Evolutionary conservation across 495 filamentous ascomycete species (phyloP).

Genomic region (Annulohypoxylon nitens): DNA sequence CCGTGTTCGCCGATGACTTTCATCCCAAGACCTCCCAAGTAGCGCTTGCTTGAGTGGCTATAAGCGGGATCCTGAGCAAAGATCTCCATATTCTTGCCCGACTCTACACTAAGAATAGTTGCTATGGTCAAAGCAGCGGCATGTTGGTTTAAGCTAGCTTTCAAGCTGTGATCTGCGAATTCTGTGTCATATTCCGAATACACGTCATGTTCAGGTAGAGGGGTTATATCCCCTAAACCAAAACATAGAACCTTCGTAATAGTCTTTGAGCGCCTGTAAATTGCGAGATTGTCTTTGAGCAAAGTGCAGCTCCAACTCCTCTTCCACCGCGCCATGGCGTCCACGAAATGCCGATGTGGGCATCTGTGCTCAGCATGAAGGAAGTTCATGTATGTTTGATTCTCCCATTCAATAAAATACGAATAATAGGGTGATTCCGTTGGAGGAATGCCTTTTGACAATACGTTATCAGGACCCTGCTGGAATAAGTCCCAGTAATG

Average conservation of each 20-base stretch:
- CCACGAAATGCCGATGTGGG: neutral
- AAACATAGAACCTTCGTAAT: conserved; percentile 28
- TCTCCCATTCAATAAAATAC: conserved; percentile 23
- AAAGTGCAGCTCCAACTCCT: neutral
- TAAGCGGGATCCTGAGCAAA: conserved; percentile 30
- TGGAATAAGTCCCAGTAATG: conserved; percentile 21
- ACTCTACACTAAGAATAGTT: neutral
- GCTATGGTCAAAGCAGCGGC: conserved; percentile 14
- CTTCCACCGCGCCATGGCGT: conserved; percentile 10
- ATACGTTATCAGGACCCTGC: neutral
- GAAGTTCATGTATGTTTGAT: conserved; percentile 13
- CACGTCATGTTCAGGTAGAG: neutral
- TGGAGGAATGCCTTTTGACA: neutral
- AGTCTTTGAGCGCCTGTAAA: conserved; percentile 2
- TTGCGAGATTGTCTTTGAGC: conserved; percentile 8
- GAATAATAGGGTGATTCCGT: conserved; percentile 16
- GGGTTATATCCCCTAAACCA: conserved; percentile 21
- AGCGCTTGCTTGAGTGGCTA: neutral
- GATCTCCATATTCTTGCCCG: neutral
- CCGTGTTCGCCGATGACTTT: conserved; percentile 44
- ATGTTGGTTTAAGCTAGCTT: conserved; percentile 8
- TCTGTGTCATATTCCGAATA: neutral
- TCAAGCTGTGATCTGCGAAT: neutral
- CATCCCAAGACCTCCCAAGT: conserved; percentile 4
- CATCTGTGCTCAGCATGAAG: neutral